Percentiles rank a stretch among this genome's conserved stretches.
phyloP scores from a whole-genome alignment of 441 rosid genomes.

The Sinapis alba region DNA sequence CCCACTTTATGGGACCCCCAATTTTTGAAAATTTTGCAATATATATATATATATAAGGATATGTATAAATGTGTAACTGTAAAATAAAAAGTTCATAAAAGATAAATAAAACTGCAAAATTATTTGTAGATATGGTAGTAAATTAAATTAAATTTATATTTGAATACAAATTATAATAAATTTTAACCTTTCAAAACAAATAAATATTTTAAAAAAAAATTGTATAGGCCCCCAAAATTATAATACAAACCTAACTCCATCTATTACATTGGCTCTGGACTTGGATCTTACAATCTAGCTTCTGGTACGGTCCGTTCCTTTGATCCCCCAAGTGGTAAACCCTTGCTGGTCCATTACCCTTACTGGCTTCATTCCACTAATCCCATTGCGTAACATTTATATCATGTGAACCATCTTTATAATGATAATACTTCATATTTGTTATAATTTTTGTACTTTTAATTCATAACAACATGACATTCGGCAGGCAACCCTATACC shows the following conservation, averaged over 20 bases:
- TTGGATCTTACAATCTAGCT: not conserved
- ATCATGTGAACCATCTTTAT: not conserved
- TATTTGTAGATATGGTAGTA: too few relatives aligned
- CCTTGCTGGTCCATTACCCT: not conserved
- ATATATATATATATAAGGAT: too few relatives aligned
- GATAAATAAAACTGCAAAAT: too few relatives aligned
- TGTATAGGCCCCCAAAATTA: too few relatives aligned
- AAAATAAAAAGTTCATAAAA: too few relatives aligned
- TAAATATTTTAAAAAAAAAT: too few relatives aligned
- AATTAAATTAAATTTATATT: too few relatives aligned
- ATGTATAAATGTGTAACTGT: too few relatives aligned
- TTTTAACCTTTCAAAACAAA: too few relatives aligned
- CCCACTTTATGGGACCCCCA: too few relatives aligned
- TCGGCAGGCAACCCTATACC: constrained; percentile 40
- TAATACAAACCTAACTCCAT: constrained; percentile 28
- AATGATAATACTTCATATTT: not conserved
- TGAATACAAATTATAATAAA: too few relatives aligned
- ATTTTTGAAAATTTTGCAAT: too few relatives aligned
- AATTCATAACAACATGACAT: constrained; percentile 35
- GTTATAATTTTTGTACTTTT: not conserved
- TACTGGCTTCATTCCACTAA: constrained; percentile 16
- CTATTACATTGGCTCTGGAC: not conserved
- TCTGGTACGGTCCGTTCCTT: not conserved
- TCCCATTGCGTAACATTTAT: not conserved
- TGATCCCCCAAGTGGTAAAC: not conserved